Base-by-base conservation (phyloP, 768 basidiomycete species). In the Tricholoma hemisulphureum region DNA sequence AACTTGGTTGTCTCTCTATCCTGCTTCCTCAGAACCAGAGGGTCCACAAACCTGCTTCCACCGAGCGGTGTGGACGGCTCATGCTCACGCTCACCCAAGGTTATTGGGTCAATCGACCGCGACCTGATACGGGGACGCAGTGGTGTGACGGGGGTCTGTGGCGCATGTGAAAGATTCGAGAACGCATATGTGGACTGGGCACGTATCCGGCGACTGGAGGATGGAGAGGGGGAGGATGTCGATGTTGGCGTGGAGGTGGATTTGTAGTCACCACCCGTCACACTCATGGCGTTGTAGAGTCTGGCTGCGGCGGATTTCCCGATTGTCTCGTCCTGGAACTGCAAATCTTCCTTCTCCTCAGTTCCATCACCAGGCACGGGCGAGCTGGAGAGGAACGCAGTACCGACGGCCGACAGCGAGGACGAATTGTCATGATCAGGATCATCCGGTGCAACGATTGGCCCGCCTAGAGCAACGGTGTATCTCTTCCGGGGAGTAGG, bases 401-500 rank as follows among this genome's bases (percentile, higher is more conserved):
- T 77, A 9, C 78, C 78, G 53, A 76, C 65, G 24, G 71, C 65
- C 8, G 70, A 69, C 49, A 66, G 58, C 49, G 63, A 61, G 55
- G 62, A 63, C 60, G 53, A 65, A 55, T 50, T 65, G 57, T 37
- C 63, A 58, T 29, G 62, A 54, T 29, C 59, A 29, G 28, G 56
- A 57, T 61, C 59, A 6, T 73, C 68, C 14, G 77, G 72, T 13
- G 75, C 74, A 60, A 83, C 80, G 58, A 91, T 84, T 0, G 89
- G 87, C 2, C 83, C 87, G 9, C 90, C 91, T 0, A 94, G 79
- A 0, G 92, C 91, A 29, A 93, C 91, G 0, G 92, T 93, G 67
- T 94, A 93, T 35, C 92, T 80, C 65, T 94, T 94, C 58, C 91
- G 75, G 1, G 92, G 90, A 3, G 89, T 91, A 1, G 87, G 84